Percentiles rank a stretch among this genome's conserved stretches.
phyloP scores from a whole-genome alignment of 371 early-diverging fungal species.

The Lichtheimia corymbifera region DNA sequence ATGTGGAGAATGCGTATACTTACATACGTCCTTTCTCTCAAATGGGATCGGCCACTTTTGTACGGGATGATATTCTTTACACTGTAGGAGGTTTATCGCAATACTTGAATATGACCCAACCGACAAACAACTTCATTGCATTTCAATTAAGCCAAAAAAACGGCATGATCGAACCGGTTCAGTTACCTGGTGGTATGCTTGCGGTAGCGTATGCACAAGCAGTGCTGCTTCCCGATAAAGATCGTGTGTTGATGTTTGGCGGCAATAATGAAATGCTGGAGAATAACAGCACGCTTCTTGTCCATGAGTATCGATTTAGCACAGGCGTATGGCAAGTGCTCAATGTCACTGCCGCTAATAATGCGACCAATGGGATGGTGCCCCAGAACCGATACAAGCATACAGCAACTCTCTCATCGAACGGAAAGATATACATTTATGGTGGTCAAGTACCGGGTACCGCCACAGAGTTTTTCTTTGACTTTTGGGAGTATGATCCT shows the following conservation, averaged over 20 bases:
- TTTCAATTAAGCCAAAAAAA: no score
- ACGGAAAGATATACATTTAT: conserved; percentile 3
- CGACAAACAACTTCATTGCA: no score
- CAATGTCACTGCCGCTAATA: no score
- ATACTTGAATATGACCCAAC: no score
- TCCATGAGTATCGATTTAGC: no score
- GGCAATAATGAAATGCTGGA: background rate
- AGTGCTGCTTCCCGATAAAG: conserved; percentile 13
- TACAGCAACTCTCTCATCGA: conserved; percentile 3
- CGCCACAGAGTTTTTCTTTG: background rate
- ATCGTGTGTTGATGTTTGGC: conserved; percentile 8
- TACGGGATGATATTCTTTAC: conserved; percentile 1
- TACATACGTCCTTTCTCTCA: no score
- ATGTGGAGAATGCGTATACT: no score
- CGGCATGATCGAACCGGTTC: no score
- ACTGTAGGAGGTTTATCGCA: background rate
- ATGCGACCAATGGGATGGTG: no score
- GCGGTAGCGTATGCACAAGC: conserved; percentile 5
- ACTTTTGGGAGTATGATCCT: conserved; percentile 1
- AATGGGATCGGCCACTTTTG: conserved; percentile 1
- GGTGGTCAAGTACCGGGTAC: background rate
- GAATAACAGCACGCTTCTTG: no score
- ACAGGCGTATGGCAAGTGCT: no score
- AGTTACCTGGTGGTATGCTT: no score
- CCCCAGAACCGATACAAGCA: background rate